These are phyloP conservation scores for Lecanicillium sp. DNA, from an alignment of 2,329 filamentous ascomycete genomes.

Conservation along the genomic window DNA sequence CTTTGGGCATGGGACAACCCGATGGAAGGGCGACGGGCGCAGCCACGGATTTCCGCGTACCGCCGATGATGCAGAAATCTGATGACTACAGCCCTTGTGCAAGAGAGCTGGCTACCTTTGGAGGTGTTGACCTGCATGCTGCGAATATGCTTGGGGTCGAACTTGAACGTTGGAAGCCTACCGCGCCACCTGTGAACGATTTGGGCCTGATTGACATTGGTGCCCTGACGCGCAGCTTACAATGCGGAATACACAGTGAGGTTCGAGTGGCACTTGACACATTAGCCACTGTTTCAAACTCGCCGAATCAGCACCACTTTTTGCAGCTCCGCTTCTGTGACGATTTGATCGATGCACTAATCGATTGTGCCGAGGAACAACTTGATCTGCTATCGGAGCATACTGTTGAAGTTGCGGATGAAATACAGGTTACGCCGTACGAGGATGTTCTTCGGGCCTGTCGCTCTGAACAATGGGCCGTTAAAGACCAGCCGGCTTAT, in stretches of 20 bases:
- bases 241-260: slow-evolving; percentile 83
- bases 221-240: slow-evolving; percentile 79
- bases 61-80: slow-evolving; percentile 34
- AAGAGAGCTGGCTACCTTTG: slow-evolving; percentile 51
- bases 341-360: slow-evolving; percentile 76
- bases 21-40: slow-evolving; percentile 20
- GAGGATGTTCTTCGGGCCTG: slow-evolving; percentile 81
- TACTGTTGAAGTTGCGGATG: slow-evolving; percentile 77
- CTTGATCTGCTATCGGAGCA: slow-evolving; percentile 77
- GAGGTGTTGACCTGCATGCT: slow-evolving; percentile 63
- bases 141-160: slow-evolving; percentile 57
- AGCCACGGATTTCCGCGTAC: slow-evolving; percentile 16
- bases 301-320: slow-evolving; percentile 56
- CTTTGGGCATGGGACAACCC: slow-evolving; percentile 28
- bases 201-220: slow-evolving; percentile 85
- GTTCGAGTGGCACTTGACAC: slow-evolving; percentile 85
- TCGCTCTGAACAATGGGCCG: slow-evolving; percentile 59
- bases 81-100: slow-evolving; percentile 49
- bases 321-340: slow-evolving; percentile 67
- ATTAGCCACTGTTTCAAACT: slow-evolving; percentile 57
- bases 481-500: slow-evolving; percentile 66
- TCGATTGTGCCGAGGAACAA: slow-evolving; percentile 89
- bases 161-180: slow-evolving; percentile 61
- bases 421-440: slow-evolving; percentile 73
- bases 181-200: slow-evolving; percentile 65